These are phyloP conservation scores for Austroboletus eburneus DNA, from an alignment of 768 basidiomycete genomes.

Conservation along the genomic window DNA sequence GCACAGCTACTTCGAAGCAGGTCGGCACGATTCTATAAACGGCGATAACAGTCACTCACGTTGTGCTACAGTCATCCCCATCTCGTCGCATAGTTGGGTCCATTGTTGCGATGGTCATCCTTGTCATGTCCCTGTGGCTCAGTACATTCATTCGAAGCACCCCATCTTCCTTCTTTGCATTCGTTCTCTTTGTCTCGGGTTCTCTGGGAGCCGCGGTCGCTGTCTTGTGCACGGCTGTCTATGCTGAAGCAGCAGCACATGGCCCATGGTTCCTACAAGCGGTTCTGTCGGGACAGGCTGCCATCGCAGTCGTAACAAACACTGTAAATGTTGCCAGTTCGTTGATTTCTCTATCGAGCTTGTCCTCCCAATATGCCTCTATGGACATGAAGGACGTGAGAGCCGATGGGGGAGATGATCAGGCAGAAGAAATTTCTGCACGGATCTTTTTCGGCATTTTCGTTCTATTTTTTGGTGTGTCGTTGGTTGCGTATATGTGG, in stretches of 20 bases:
- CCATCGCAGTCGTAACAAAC: constrained; percentile 76
- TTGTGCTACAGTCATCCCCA: constrained; percentile 46
- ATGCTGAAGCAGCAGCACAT: constrained; percentile 75
- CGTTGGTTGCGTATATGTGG: constrained; percentile 50
- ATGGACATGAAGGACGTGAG: background rate
- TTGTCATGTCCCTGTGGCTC: constrained; percentile 55
- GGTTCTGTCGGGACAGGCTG: constrained; percentile 77
- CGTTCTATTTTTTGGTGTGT: constrained; percentile 55
- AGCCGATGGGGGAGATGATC: constrained; percentile 3
- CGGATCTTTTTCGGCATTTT: constrained; percentile 67
- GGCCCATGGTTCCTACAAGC: constrained; percentile 68
- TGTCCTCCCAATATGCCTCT: constrained; percentile 18
- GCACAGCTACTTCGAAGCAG: constrained; percentile 61
- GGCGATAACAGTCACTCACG: background rate
- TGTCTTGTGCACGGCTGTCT: constrained; percentile 69
- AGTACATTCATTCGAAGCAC: constrained; percentile 57
- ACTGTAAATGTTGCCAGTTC: constrained; percentile 67
- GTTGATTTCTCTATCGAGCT: constrained; percentile 47
- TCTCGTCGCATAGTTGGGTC: constrained; percentile 50
- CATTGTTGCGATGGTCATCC: constrained; percentile 46
- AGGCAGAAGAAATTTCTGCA: constrained; percentile 60
- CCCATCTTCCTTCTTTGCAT: constrained; percentile 55
- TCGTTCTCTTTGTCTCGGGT: constrained; percentile 62
- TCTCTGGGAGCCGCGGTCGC: constrained; percentile 60
- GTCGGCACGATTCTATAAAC: constrained; percentile 19